These are phyloP conservation scores for Rubia tinctorum DNA, from an alignment of 305 asterid genomes.

Conservation along the genomic window DNA sequence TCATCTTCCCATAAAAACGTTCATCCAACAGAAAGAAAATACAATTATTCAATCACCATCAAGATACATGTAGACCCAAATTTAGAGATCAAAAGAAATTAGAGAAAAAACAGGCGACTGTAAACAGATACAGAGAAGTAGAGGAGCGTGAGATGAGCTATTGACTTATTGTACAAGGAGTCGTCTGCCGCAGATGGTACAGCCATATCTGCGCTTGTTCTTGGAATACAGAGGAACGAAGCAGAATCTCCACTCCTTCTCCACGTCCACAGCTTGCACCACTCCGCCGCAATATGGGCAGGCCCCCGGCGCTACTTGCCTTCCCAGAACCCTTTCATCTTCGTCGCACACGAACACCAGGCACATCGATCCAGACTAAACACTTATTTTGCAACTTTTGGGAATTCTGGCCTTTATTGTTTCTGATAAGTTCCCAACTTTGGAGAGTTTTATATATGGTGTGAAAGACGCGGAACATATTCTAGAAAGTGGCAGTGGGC, in stretches of 20 bases:
- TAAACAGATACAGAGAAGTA: too few relatives aligned
- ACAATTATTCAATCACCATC: too few relatives aligned
- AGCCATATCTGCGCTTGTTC: slow-evolving; percentile 50
- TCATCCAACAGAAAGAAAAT: too few relatives aligned
- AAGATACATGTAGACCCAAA: too few relatives aligned
- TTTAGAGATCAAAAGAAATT: neutral
- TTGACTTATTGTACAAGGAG: slow-evolving; percentile 30
- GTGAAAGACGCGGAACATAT: neutral
- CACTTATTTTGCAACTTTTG: too few relatives aligned
- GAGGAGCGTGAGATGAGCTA: too few relatives aligned
- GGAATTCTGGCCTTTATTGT: too few relatives aligned
- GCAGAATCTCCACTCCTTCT: slow-evolving; percentile 70
- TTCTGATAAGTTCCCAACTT: neutral
- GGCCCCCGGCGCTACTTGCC: slow-evolving; percentile 68
- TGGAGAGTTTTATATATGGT: slow-evolving; percentile 14
- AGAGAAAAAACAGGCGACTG: too few relatives aligned
- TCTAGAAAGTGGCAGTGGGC: slow-evolving; percentile 1
- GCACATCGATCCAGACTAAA: slow-evolving; percentile 37
- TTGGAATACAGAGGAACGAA: slow-evolving; percentile 69
- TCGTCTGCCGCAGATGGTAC: slow-evolving; percentile 59
- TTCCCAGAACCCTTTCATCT: slow-evolving; percentile 59
- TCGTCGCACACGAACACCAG: slow-evolving; percentile 56
- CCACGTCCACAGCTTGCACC: slow-evolving; percentile 76
- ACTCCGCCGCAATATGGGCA: slow-evolving; percentile 82
- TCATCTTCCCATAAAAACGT: too few relatives aligned